Evolutionary conservation across 805 yeast species (phyloP), one percentile per base, ranked within the genome.

Genomic region (Candida mattraensis): DNA sequence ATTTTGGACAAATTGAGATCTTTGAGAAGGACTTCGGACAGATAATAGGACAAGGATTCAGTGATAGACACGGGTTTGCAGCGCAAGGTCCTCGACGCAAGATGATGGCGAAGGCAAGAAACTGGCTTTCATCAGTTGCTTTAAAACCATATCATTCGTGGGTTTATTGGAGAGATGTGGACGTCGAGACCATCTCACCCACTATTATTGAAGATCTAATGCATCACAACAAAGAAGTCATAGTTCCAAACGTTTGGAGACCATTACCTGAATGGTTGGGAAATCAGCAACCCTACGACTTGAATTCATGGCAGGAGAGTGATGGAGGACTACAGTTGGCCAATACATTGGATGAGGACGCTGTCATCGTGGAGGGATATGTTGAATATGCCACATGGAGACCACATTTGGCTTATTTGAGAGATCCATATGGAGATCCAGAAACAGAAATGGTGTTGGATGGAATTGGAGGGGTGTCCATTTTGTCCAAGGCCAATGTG

Each of bases 301-400:
- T 84, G 56, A 84, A 84, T 61, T 81, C 89, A 19, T 84, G 93
- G 94, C 86, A 80, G 54, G 94, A 84, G 59, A 75, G 83, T 42
- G 89, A 82, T 49, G 93, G 88, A 41, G 94, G 89, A 1, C 58
- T 83, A 37, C 85, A 80, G 55, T 60, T 84, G 47, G 96, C 96
- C 19, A 78, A 78, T 25, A 59, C 68, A 3, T 68, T 91, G 38
- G 91, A 83, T 54, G 98, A 89, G 61, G 96, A 91, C 63, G 95
- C 95, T 1, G 95, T 91, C 37, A 89, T 91, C 40, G 99, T 91
- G 10, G 99, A 91, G 65, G 99, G 99, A 11, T 88, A 88, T 60
- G 94, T 87, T 16, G 99, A 91, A 64, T 93, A 87, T 61, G 95
- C 95, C 27, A 91, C 99, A 2, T 91, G 98, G 97, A 75, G 99